Evolutionary conservation across 352 stramenopile species (phyloP), one percentile per base, ranked within the genome.

Genomic region (Pythium monospermum): DNA sequence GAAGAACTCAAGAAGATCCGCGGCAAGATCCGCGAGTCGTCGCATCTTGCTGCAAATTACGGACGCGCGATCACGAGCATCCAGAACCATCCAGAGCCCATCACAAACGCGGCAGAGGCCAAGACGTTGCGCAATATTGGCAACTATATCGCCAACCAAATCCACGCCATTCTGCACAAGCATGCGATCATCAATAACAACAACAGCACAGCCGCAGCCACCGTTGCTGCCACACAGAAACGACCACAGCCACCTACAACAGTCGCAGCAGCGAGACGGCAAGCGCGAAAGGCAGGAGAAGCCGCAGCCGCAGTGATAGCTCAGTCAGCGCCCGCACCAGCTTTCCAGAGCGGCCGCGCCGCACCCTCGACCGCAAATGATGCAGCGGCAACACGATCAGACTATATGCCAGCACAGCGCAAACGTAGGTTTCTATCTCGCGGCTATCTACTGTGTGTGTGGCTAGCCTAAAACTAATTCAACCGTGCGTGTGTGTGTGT

Each of bases 121-220:
- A 89, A 85, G 54, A 55, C 72, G 52, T 64, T 94, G 30, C 59
- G 64, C 33, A 71, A 87, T 54, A 78, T 94, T 18, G 83, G 83
- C 62, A 94, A 91, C 59, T 94, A 90, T 66, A 72, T 94, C 51
- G 78, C 78, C 40, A 90, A 90, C 61, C 77, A 92, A 58, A 90
- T 94, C 49, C 75, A 92, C 41, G 59, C 72, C 15, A 84, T 92
- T 35, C 52, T 94, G 18, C 56, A 74, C n/a, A 83, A 73, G 45
- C 54, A 73, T 32, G 57, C 19, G 7, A 10, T 12, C 23, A 19
- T 49, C 13, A 22, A 36, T 35, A 35, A 13, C 30, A 35, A 8
- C 8, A 13, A 35, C 30, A 35, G 30, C n/a, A n/a, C n/a, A 43
- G 15, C 33, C 4, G 32, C 46, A 35, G 19, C 40, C 25, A 23